Evolutionary conservation across 352 stramenopile species (phyloP), one percentile per base, ranked within the genome.

Genomic region (Globisporangium emineosum): DNA sequence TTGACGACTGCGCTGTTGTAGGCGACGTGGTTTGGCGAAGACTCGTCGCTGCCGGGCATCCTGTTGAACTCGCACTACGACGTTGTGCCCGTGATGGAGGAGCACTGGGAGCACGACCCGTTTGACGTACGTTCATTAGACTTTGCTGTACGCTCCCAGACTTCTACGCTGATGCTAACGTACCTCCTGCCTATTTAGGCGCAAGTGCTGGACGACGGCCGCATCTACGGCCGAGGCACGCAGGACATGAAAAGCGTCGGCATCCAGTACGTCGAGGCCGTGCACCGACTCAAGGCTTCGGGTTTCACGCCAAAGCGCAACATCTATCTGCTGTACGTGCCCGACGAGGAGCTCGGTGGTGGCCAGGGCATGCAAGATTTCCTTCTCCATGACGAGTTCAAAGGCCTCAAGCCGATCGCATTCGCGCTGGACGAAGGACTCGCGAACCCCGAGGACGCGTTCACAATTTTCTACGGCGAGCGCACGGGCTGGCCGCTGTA

Each of bases 231-330:
- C 62, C 80, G 90, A 30, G 93, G 91, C 19, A 65, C 91, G 19
- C 94, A 98, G 70, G 94, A 98, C 70, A 98, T 98, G 94, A 98
- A 98, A 71, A 96, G 91, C 72, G 95, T 99, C 5, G 97, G 89
- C 65, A 88, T 98, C 51, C 97, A 99, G 73, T 99, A 99, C 71
- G 81, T 97, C 7, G 89, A 98, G 60, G 93, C 94, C 0, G 75
- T 99, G 13, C 69, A 82, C 10, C 66, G 77, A 1, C 71, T 98
- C 19, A 88, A 83, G 17, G 25, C 77, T 1, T 59, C 74, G 3
- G 78, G 77, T 1, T 97, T 95, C 66, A 71, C 70, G 33, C 94
- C 95, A 12, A 82, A 88, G 60, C 88, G 96, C 45, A 93, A 88
- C 27, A 83, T 99, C 40, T 85, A 98, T 72, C 73, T 99, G 53